Evolutionary conservation across 495 filamentous ascomycete genomes (phyloP).

Genomic region (Rusavskia elegans): DNA sequence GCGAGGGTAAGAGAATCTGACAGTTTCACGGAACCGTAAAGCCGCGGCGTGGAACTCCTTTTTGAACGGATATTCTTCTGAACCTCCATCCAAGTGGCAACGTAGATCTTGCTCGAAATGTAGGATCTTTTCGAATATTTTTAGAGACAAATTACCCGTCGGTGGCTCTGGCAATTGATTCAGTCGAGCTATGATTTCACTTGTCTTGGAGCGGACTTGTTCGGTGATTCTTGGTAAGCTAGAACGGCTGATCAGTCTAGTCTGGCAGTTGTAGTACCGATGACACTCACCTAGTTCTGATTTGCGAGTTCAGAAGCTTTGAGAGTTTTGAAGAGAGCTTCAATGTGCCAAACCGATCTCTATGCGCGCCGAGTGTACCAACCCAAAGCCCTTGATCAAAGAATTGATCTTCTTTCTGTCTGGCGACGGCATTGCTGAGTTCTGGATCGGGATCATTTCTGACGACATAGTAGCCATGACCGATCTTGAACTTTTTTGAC

Average conservation of each 20-base stretch:
- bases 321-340: slow-evolving; percentile 40
- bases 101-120: slow-evolving; percentile 18
- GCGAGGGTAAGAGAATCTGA: slow-evolving; percentile 5
- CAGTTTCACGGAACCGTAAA: slow-evolving; percentile 19
- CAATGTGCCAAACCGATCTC: slow-evolving; percentile 40
- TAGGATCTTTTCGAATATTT: slow-evolving; percentile 21
- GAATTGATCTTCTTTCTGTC: slow-evolving; percentile 40
- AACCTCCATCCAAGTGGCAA: slow-evolving; percentile 22
- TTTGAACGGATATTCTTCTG: slow-evolving; percentile 18
- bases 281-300: slow-evolving; percentile 28
- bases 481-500: slow-evolving; percentile 35
- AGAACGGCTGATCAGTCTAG: not conserved
- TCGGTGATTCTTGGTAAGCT: slow-evolving; percentile 43
- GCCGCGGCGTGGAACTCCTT: slow-evolving; percentile 23
- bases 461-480: slow-evolving; percentile 51
- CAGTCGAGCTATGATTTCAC: slow-evolving; percentile 30
- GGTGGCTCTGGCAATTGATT: slow-evolving; percentile 39
- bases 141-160: slow-evolving; percentile 19
- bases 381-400: slow-evolving; percentile 39
- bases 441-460: slow-evolving; percentile 37
- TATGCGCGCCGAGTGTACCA: slow-evolving; percentile 24
- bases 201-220: slow-evolving; percentile 35
- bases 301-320: slow-evolving; percentile 34
- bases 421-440: slow-evolving; percentile 35
- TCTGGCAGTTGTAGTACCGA: too few relatives aligned